Evolutionary conservation across 345 rosid species (phyloP), one percentile per base, ranked within the genome.

Genomic region (Boechera retrofracta): DNA sequence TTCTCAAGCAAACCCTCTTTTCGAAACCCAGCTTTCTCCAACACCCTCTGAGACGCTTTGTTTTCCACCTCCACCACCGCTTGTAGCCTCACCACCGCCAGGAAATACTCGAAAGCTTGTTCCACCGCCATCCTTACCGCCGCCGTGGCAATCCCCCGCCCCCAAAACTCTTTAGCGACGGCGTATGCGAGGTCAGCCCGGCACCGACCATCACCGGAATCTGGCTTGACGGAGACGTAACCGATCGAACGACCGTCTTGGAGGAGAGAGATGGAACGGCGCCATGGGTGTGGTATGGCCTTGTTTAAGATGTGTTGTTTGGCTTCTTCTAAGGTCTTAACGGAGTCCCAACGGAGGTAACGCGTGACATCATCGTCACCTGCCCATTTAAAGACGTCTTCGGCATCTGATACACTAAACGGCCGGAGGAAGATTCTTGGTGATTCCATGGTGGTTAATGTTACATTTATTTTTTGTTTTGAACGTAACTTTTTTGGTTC

Each of bases 1-100:
- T 85, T 86, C 79, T 92, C 85, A 15, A 90, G 72, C 81, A 89
- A 42, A 26, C 92, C 94, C 74, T 92, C 91, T 71, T 80, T 83
- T 67, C 32, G 7, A 53, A 88, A 87, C 61, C 96, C 93, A 61
- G 65, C 87, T 67, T 92, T 92, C 79, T 85, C 89, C 56, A 85
- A 41, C 5, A 89, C 88, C 73, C 84, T 86, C 33, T 86, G 91
- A 32, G 90, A 92, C 11, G 83, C 85, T 10, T 18, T 68, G 15
- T 92, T 86, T 55, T 88, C 89, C 16, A 74, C 76, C 49, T 83
- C 89, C 10, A 85, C 89, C 29, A 85, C 67, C 49, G 93, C 97
- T 55, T 88, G 82, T 13, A 89, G 7, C 81, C 97, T 84, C 49
- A 82, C 84, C 71, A 88, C 29, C 63, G 4, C 79, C 47, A 48